A percentile compares a stretch with the other conserved stretches of the same genome.
Evolutionary conservation across 2,329 filamentous ascomycete species (phyloP).

Genomic region (Colletotrichum sp.): DNA sequence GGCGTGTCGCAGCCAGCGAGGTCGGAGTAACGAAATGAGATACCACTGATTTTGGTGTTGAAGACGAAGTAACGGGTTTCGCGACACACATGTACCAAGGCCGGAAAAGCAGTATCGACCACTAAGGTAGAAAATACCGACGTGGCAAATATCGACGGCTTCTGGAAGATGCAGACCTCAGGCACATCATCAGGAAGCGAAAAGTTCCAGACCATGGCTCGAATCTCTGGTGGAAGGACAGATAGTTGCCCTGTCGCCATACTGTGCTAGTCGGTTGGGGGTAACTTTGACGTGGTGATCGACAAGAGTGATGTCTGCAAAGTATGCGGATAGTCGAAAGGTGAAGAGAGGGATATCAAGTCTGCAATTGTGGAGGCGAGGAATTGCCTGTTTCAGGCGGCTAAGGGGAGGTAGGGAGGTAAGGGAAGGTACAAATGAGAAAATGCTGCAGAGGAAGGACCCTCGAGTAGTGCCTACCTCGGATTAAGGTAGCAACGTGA

Average conservation of each 20-base stretch:
- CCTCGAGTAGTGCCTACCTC: neutral
- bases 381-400: accelerated
- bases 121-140: neutral
- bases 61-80: neutral
- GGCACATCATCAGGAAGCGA: neutral
- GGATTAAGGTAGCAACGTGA: neutral
- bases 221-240: neutral
- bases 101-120: neutral
- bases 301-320: neutral
- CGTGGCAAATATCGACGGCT: neutral
- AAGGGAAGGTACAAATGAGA: neutral
- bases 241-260: neutral
- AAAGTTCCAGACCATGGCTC: neutral
- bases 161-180: neutral
- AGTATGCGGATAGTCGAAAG: neutral
- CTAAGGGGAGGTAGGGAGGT: neutral
- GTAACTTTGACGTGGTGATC: neutral
- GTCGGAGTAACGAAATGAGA: neutral
- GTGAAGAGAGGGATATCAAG: neutral
- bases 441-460: neutral
- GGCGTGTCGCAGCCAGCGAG: neutral
- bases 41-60: neutral
- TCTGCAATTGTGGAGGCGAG: neutral
- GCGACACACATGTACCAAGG: neutral
- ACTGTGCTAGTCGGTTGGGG: neutral